Percentiles rank a stretch among this genome's conserved stretches.
Evolutionary conservation across 1,139 yeast species (phyloP).

Genomic region (Yamadazyma atlantica): DNA sequence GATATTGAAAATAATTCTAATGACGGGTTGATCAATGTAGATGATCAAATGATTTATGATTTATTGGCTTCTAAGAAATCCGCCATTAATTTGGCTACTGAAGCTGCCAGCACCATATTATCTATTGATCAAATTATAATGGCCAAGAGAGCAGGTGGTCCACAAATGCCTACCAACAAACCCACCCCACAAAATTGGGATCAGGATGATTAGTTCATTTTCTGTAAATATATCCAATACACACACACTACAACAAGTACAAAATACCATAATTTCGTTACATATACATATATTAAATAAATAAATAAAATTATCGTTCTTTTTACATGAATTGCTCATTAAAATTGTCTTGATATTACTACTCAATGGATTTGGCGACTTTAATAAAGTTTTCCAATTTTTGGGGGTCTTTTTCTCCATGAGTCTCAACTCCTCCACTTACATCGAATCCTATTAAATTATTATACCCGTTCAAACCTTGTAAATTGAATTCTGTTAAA

Average conservation of each 20-base stretch:
- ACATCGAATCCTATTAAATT: conserved; percentile 89
- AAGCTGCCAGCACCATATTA: conserved; percentile 88
- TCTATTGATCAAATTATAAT: conserved; percentile 89
- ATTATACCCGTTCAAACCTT: conserved; percentile 41
- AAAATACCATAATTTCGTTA: too few relatives aligned
- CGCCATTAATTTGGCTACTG: conserved; percentile 92
- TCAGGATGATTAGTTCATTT: conserved; percentile 65
- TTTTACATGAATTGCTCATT: not conserved
- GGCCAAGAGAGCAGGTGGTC: conserved; percentile 98
- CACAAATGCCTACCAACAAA: conserved; percentile 76
- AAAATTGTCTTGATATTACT: not conserved
- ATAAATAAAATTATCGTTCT: not conserved
- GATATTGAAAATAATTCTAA: conserved; percentile 64
- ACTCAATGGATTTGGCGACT: conserved; percentile 32
- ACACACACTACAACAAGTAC: too few relatives aligned
- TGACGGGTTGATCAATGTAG: conserved; percentile 73
- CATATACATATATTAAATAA: conserved; percentile 3
- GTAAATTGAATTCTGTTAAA: conserved; percentile 69
- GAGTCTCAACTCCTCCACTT: conserved; percentile 85
- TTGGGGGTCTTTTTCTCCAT: conserved; percentile 63
- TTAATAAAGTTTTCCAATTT: conserved; percentile 61
- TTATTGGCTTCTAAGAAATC: conserved; percentile 76
- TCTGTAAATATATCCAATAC: conserved; percentile 3
- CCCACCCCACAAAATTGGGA: conserved; percentile 90
- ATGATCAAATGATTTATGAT: conserved; percentile 71